Base-by-base conservation (phyloP, 345 rosid species). In the Brassica incana region DNA sequence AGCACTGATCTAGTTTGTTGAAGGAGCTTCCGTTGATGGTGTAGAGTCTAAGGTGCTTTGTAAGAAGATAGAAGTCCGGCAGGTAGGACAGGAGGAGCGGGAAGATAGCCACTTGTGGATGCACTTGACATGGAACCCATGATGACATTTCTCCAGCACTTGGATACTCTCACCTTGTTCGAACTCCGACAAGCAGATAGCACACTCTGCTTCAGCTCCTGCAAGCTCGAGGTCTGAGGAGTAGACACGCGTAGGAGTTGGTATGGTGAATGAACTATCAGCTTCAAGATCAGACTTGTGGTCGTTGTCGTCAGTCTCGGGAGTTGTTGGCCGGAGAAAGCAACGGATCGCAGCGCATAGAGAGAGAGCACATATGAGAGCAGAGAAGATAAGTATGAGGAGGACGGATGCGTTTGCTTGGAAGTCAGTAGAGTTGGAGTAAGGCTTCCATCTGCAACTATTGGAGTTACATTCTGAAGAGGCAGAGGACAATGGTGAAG, bases 81-180 rank as follows among this genome's bases (percentile, higher is more conserved):
- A 93, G 69, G 92, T 90, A 56, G 98, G 97, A 71, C 97, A 93
- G 0, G 97, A 87, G 15, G 88, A 80, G 83, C 81, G 90, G 5
- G 92, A 84, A 60, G 81, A 78, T 33, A 91, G 75, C 97, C 94
- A 91, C 16, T 75, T 83, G 71, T 86, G 88, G 18, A 93, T 88
- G 74, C 97, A 93, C 12, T 77, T 81, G 27, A 82, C 89, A 82
- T 93, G 97, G 80, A 93, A 93, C 5, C 93, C 93, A 83, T 93
- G 97, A 3, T 86, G 81, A 74, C 97, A 93, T 68, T 82, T 80
- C 63, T 77, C 89, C 77, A 93, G 35, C 38, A 90, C 88, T 74
- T 86, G 85, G 27, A 93, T 78, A 3, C 82, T 85, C 14, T 91
- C 97, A 9, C 93, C 97, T 60, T 84, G 86, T 4, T 69, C 85